phyloP scores from a whole-genome alignment of 164 flowering plant genomes.

The Platanus orientalis region DNA sequence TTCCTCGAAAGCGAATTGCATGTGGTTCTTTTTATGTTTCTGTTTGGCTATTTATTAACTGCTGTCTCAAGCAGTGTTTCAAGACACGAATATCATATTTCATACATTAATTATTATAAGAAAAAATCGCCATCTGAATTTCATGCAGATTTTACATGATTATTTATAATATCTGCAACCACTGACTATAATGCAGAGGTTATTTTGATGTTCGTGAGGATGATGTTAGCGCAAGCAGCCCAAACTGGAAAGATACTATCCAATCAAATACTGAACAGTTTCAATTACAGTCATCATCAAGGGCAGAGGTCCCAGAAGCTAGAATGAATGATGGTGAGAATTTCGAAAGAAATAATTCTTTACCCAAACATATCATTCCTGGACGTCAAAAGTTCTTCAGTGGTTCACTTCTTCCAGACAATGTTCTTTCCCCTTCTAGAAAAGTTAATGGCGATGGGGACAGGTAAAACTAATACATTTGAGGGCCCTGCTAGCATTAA shows the following conservation, averaged over 20 bases:
- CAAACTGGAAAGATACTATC: constrained; percentile 30
- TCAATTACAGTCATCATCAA: constrained; percentile 23
- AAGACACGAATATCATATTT: neutral
- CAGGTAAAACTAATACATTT: constrained; percentile 37
- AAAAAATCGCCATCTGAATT: neutral
- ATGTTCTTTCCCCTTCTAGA: constrained; percentile 41
- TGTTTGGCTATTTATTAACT: neutral
- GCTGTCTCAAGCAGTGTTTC: neutral
- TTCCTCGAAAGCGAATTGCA: neutral
- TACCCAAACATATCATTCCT: constrained; percentile 31
- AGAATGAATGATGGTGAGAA: constrained; percentile 39
- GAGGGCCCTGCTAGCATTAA: neutral
- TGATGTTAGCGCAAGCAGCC: constrained; percentile 44
- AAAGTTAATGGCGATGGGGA: constrained; percentile 46
- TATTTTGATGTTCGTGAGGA: constrained; percentile 79
- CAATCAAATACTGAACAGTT: constrained; percentile 32
- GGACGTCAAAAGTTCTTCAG: constrained; percentile 46
- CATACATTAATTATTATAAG: neutral
- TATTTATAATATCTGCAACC: neutral
- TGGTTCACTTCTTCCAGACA: constrained; percentile 68
- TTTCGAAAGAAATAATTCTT: constrained; percentile 33
- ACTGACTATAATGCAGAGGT: constrained; percentile 40
- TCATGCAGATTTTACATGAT: neutral
- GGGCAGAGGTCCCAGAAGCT: constrained; percentile 29
- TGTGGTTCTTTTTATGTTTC: neutral